Evolutionary conservation across 2,329 filamentous ascomycete genomes (phyloP), one percentile per base, ranked within the genome.

Genomic region (Claviceps humidiphila): DNA sequence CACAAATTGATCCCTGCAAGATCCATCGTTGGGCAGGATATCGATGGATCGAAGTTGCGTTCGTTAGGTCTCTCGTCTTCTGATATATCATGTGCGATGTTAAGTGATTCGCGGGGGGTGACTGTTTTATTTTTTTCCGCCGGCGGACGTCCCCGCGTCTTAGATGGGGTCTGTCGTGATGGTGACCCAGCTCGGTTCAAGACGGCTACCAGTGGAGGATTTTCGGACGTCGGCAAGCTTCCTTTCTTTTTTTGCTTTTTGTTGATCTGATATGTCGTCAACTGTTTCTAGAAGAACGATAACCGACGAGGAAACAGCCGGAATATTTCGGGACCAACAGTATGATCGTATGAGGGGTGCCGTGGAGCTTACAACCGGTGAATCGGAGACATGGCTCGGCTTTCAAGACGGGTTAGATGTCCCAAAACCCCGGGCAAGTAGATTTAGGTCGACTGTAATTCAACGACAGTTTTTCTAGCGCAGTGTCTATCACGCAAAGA

Each of bases 1-100:
- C 88, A 94, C 22, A 68, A 24, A 47, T 67, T 68, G 17, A 69
- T 61, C 56, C 78, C 81, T 40, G 60, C 59, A 38, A 60, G 47
- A 56, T 63, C 64, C 40, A 61, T 58, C 64, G 66, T 68, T 51
- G 38, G 59, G 56, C 53, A 17, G 14, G 22, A 38, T 38, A 13
- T 26, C 26, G 39, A 47, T 7, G 14, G 9, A 11, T 20, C 16
- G 37, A 37, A 17, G 9, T 30, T 41, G 39, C 22, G 16, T n/a
- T 50, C 16, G 24, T 38, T n/a, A 5, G 43, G 38, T 5, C 17
- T n/a, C 26, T 9, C 14, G 11, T 17, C 42, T 30, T 40, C 34
- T 17, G 9, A 22, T n/a, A 26, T 38, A 22, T 5, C 39, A 26
- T 3, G 17, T 40, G 20, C 34, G 6, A n/a, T 16, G 14, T 22